phyloP scores from a whole-genome alignment of 768 basidiomycete genomes.

The Tephrocybe sp. region DNA sequence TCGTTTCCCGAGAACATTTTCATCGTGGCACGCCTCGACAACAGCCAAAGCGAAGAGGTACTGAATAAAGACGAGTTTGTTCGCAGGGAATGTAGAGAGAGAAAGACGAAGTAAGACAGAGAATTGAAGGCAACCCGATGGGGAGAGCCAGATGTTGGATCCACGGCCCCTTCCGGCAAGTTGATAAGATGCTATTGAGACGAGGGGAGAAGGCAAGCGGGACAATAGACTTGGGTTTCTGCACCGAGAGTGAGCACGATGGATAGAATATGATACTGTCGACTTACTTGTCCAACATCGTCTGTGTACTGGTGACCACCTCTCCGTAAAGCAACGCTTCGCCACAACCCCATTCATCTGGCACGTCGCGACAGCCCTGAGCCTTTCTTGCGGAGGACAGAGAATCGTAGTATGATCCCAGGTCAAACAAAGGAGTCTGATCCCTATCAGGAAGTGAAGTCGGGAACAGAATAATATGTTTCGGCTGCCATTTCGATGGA shows the following conservation, averaged over 20 bases:
- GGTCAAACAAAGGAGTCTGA: slow-evolving; percentile 75
- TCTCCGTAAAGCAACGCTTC: slow-evolving; percentile 86
- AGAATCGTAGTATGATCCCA: slow-evolving; percentile 56
- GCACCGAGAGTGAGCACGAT: slow-evolving; percentile 8
- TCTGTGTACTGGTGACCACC: slow-evolving; percentile 92
- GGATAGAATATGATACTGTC: neutral
- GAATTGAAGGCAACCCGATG: slow-evolving; percentile 84
- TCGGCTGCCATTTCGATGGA: slow-evolving; percentile 41
- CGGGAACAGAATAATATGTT: slow-evolving; percentile 53
- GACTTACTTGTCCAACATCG: slow-evolving; percentile 86
- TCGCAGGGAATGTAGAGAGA: slow-evolving; percentile 48
- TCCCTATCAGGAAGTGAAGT: slow-evolving; percentile 49
- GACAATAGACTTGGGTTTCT: slow-evolving; percentile 80
- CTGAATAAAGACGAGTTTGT: slow-evolving; percentile 87
- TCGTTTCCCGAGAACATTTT: slow-evolving; percentile 48
- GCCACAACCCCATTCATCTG: slow-evolving; percentile 57
- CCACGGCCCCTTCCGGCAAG: slow-evolving; percentile 88
- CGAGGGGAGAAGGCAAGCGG: slow-evolving; percentile 68
- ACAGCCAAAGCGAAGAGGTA: slow-evolving; percentile 91
- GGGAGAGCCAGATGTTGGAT: slow-evolving; percentile 90
- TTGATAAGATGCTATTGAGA: slow-evolving; percentile 87
- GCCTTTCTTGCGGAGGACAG: slow-evolving; percentile 38
- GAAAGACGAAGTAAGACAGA: slow-evolving; percentile 70
- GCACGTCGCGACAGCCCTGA: slow-evolving; percentile 19
- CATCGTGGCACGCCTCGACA: slow-evolving; percentile 76